Evolutionary conservation across 1,284 basidiomycete genomes (phyloP).

Genomic region (Papiliotrema fonsecae): DNA sequence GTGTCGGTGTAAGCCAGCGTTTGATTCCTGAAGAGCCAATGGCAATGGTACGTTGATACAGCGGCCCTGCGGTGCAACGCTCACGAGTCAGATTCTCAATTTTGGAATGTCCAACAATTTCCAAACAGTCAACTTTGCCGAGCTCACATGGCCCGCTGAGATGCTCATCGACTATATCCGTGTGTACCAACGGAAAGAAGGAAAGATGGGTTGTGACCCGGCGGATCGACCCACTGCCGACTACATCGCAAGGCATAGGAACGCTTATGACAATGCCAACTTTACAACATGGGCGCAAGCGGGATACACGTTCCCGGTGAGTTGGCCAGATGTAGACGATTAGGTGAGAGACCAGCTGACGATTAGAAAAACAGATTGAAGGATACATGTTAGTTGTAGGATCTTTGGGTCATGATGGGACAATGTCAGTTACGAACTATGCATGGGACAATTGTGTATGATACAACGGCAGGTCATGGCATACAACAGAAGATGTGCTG

Average conservation of each 20-base stretch:
- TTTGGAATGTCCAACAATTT: slow-evolving; percentile 54
- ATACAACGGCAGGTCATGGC: no score
- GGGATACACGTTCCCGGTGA: slow-evolving; percentile 34
- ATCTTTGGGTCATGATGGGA: no score
- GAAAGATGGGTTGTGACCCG: slow-evolving; percentile 80
- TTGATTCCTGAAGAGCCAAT: slow-evolving; percentile 79
- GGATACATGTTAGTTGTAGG: slow-evolving; percentile 4
- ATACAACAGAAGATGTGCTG: no score
- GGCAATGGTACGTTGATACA: slow-evolving; percentile 45
- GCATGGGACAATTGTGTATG: no score
- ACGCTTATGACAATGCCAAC: slow-evolving; percentile 40
- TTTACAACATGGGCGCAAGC: slow-evolving; percentile 35
- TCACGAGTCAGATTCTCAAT: slow-evolving; percentile 65
- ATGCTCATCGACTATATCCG: slow-evolving; percentile 80
- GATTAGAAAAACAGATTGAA: slow-evolving; percentile 7
- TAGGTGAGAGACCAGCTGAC: not conserved
- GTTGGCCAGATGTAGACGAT: slow-evolving; percentile 6
- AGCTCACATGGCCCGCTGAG: slow-evolving; percentile 63
- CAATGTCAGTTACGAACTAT: no score
- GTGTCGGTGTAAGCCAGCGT: slow-evolving; percentile 64
- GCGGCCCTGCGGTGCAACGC: not conserved
- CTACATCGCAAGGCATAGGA: slow-evolving; percentile 36
- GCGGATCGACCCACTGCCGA: slow-evolving; percentile 64
- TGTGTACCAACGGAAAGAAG: slow-evolving; percentile 64
- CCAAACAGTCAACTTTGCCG: slow-evolving; percentile 57